Evolutionary conservation across 441 rosid species (phyloP).

Genomic region (Isatis lusitanica): DNA sequence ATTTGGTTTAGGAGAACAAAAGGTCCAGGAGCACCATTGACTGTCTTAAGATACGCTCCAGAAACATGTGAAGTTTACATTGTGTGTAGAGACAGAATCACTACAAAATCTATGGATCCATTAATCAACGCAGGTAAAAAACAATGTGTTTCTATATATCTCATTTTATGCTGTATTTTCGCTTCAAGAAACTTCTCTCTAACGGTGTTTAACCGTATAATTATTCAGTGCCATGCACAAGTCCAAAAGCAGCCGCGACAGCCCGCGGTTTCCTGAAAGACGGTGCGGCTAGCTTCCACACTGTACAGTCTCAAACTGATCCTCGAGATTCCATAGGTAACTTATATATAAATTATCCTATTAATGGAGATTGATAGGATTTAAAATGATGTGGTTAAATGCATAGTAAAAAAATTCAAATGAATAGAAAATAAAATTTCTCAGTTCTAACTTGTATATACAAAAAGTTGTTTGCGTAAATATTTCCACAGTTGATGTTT

Average conservation of each 20-base stretch:
- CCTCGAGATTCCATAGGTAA: slow-evolving; percentile 17
- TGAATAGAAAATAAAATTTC: neutral
- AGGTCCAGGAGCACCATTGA: slow-evolving; percentile 30
- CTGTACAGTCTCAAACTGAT: slow-evolving; percentile 19
- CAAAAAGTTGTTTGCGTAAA: neutral
- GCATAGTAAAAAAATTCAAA: neutral
- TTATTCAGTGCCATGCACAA: slow-evolving; percentile 24
- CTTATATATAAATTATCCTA: neutral
- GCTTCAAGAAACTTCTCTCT: neutral
- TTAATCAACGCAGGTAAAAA: slow-evolving; percentile 24
- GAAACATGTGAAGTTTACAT: slow-evolving; percentile 36
- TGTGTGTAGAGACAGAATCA: slow-evolving; percentile 40
- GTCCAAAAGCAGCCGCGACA: slow-evolving; percentile 15
- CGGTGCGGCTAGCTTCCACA: slow-evolving; percentile 28
- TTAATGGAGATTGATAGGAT: neutral
- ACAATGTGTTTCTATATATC: neutral
- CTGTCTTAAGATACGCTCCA: slow-evolving; percentile 36
- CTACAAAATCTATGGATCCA: slow-evolving; percentile 38
- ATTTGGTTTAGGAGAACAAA: slow-evolving; percentile 17
- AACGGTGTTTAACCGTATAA: neutral
- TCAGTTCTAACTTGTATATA: neutral
- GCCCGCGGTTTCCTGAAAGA: slow-evolving; percentile 14
- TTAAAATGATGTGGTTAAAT: neutral
- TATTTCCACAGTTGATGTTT: neutral
- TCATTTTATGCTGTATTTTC: neutral